A percentile compares a stretch with the other conserved stretches of the same genome.
Conservation (phyloP, 768 basidiomycete genomes). For the Termitomyces sp. region DNA sequence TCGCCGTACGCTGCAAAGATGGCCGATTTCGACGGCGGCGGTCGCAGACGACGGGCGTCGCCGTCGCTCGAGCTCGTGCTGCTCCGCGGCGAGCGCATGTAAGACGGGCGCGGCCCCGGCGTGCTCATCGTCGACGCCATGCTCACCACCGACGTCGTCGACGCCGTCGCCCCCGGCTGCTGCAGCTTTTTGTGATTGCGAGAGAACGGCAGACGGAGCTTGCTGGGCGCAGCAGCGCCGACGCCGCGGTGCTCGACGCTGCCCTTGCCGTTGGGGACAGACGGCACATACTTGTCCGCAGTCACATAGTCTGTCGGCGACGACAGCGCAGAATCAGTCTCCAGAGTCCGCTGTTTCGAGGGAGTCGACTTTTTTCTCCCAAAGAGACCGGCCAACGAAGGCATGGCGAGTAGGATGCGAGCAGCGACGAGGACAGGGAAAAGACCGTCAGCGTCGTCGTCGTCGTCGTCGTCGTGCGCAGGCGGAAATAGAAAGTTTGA, state of each 20-base stretch:
- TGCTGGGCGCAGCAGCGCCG: slow-evolving; percentile 20
- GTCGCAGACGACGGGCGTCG: slow-evolving; percentile 36
- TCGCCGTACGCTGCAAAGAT: slow-evolving; percentile 61
- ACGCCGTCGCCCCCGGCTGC: slow-evolving; percentile 13
- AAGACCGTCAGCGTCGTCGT: not conserved
- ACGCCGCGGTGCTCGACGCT: slow-evolving; percentile 17
- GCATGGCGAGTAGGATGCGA: slow-evolving; percentile 22
- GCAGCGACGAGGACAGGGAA: not conserved
- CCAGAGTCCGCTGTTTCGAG: slow-evolving; percentile 19
- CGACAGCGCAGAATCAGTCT: slow-evolving; percentile 22
- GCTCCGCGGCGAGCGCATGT: slow-evolving; percentile 20
- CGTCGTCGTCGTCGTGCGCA: not conserved
- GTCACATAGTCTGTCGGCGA: slow-evolving; percentile 32
- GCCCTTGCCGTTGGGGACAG: slow-evolving; percentile 29
- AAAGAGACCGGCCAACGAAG: slow-evolving; percentile 35
- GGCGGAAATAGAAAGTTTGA: slow-evolving; percentile 1
- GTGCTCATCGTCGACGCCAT: slow-evolving; percentile 15
- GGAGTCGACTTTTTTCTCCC: slow-evolving; percentile 32
- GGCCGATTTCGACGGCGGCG: slow-evolving; percentile 61
- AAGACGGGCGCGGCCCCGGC: slow-evolving; percentile 30
- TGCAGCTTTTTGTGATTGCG: slow-evolving; percentile 34
- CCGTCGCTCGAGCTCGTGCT: slow-evolving; percentile 41
- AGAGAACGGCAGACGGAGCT: slow-evolving; percentile 35
- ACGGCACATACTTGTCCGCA: slow-evolving; percentile 29
- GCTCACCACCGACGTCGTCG: slow-evolving; percentile 16